A percentile compares a stretch with the other conserved stretches of the same genome.
Conservation (phyloP, 768 basidiomycete species). For the Lactifluus subvellereus region DNA sequence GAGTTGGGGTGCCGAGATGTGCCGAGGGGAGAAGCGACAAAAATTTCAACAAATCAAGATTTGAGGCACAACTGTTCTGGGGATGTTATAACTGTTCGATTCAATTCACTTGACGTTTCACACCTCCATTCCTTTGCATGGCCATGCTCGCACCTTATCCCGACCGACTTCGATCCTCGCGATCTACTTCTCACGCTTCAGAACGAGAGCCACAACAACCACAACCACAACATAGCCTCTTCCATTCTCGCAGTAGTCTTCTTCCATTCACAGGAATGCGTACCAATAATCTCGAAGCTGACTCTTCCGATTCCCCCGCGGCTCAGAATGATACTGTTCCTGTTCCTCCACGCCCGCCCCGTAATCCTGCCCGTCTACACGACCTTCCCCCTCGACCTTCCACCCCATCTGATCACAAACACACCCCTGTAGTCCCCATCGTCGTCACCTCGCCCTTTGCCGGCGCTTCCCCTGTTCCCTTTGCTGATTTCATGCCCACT, state of each 20-base stretch:
- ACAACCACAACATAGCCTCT: background rate
- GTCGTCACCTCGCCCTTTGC: slow-evolving; percentile 7
- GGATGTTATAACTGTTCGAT: too few species aligned
- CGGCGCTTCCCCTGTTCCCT: slow-evolving; percentile 12
- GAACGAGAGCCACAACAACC: background rate
- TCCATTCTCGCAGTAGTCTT: background rate
- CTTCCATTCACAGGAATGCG: slow-evolving; percentile 14
- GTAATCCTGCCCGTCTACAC: slow-evolving; percentile 1
- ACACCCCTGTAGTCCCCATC: background rate
- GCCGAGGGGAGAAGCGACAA: too few species aligned
- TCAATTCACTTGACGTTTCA: too few species aligned
- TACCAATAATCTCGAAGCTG: background rate
- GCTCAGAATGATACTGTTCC: background rate
- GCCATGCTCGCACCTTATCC: slow-evolving; percentile 21
- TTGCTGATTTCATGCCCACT: slow-evolving; percentile 20
- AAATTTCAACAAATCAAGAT: background rate
- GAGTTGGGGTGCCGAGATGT: too few species aligned
- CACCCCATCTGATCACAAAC: slow-evolving; percentile 3
- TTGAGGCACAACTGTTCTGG: background rate
- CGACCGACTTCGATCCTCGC: slow-evolving; percentile 11
- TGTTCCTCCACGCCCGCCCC: background rate
- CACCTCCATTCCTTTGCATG: too few species aligned
- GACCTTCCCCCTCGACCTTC: slow-evolving; percentile 20
- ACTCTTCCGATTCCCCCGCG: background rate
- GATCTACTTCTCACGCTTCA: background rate